Base-by-base conservation (phyloP, 768 basidiomycete species). In the Suillus hirtellus region DNA sequence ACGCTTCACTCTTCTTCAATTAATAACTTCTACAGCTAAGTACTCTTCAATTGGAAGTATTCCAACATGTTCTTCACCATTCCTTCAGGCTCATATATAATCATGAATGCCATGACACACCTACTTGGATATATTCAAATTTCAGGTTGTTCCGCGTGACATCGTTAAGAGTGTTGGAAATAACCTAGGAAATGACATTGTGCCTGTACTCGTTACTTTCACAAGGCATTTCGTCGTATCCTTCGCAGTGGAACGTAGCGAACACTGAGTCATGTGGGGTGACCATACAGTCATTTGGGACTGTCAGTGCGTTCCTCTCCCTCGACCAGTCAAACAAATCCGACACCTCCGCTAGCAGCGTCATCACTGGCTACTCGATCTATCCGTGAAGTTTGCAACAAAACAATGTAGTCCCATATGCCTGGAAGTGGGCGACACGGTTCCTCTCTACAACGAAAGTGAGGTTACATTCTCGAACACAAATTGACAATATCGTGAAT, bases 141-240 rank as follows among this genome's bases (percentile, higher is more conserved):
- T 40, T 31, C 34, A 49, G 21, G 19, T 42, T 27, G 61, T 53
- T 11, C 55, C 40, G 17, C 59, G 43, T 24, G 35, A 42, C 15
- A 44, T 65, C n/a, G 65, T 65, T 21, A 42, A 58, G 40, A 65
- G 63, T 34, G 63, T 60, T 21, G 63, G 65, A 35, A 65, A 65
- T 59, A 27, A 27, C 24, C 24, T 49, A 31, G 62, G 65, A 24
- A 63, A 60, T 46, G 65, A 60, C 38, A 63, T 65, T 15, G 65
- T 64, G 47, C 56, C 44, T 37, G 14, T 31, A n/a, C 17, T 40
- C 11, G 17, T 21, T 37, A 4, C 17, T 40, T 44, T 10, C 31
- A 46, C n/a, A 21, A 14, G n/a, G 9, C 27, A 1, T 11, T 14
- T 40, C 24, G n/a, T 24, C 34, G 27, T 42, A 10, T 24, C 11